Percentiles rank a stretch among this genome's conserved stretches.
Conservation (phyloP, 1,284 basidiomycete genomes). For the Vanrija sp. region DNA sequence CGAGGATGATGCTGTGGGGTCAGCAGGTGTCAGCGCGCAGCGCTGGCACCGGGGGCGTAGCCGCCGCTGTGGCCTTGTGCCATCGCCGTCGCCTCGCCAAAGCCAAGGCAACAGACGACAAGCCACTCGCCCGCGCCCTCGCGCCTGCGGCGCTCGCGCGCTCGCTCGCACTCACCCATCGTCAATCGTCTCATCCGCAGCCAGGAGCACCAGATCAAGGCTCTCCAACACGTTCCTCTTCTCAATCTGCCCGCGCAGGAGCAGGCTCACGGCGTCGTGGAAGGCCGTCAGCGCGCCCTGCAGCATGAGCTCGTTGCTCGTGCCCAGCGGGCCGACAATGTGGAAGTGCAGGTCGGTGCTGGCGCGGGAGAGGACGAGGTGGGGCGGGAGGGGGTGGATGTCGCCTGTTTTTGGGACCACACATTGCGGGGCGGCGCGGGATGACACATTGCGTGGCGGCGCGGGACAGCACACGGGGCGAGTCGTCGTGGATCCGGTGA, state of each 20-base stretch:
- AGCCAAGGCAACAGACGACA: no score
- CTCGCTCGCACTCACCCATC: slow-evolving; percentile 69
- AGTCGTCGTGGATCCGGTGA: not conserved
- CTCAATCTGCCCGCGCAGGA: slow-evolving; percentile 89
- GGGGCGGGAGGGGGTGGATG: slow-evolving; percentile 82
- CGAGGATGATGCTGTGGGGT: slow-evolving; percentile 80
- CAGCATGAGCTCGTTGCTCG: slow-evolving; percentile 97
- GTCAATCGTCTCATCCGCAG: slow-evolving; percentile 95
- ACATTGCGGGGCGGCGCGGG: not conserved
- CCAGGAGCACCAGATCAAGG: slow-evolving; percentile 85
- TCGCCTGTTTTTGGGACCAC: slow-evolving; percentile 61
- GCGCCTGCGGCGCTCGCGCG: no score
- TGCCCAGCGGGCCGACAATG: slow-evolving; percentile 74
- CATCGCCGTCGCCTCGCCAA: not conserved
- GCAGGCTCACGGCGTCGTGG: slow-evolving; percentile 75
- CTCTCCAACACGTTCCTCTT: slow-evolving; percentile 94
- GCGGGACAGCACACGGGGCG: not conserved
- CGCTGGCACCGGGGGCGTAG: no score
- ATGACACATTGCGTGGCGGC: not conserved
- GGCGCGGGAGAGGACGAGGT: slow-evolving; percentile 89
- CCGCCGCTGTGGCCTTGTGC: no score
- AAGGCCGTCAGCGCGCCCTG: slow-evolving; percentile 77
- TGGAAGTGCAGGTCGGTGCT: slow-evolving; percentile 94
- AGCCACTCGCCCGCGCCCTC: no score
- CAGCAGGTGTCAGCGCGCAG: not conserved